These are phyloP conservation scores for Nakaseomyces glabratus DNA, from an alignment of 1,139 yeast genomes.

Conservation along the genomic window DNA sequence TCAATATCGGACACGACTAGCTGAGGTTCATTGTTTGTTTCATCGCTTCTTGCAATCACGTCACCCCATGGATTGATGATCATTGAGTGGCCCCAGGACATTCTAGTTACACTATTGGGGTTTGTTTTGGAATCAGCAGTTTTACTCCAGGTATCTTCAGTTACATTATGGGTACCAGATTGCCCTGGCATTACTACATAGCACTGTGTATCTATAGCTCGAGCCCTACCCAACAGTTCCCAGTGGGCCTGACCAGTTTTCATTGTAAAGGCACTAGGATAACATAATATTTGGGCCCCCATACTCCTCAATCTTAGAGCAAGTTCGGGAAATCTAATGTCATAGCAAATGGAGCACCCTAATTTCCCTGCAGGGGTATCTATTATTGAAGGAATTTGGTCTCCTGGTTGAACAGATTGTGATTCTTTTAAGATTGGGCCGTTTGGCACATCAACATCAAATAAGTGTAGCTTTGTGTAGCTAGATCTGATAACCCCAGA, in stretches of 20 bases:
- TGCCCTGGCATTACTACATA: constrained; percentile 91
- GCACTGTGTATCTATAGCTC: constrained; percentile 84
- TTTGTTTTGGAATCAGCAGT: constrained; percentile 10
- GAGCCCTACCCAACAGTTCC: constrained; percentile 65
- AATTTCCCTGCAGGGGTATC: constrained; percentile 49
- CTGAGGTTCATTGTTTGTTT: constrained; percentile 42
- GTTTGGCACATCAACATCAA: constrained; percentile 72
- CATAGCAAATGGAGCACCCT: constrained; percentile 80
- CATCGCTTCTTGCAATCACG: constrained; percentile 51
- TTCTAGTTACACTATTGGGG: constrained; percentile 36
- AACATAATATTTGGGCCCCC: constrained; percentile 75
- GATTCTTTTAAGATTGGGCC: constrained; percentile 73
- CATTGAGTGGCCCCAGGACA: constrained; percentile 78
- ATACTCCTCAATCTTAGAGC: constrained; percentile 51
- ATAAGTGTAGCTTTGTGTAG: constrained; percentile 80
- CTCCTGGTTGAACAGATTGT: constrained; percentile 75
- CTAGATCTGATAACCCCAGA: constrained; percentile 54
- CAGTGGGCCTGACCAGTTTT: constrained; percentile 90
- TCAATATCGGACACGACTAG: constrained; percentile 67
- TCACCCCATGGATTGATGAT: constrained; percentile 91
- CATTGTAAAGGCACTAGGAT: constrained; percentile 87
- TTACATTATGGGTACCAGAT: constrained; percentile 60
- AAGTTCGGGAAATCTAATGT: constrained; percentile 80
- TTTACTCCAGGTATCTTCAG: constrained; percentile 29
- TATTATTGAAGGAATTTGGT: constrained; percentile 45